Conservation (phyloP, 2,329 filamentous ascomycete species). For the Neodidymelliopsis sp. region DNA sequence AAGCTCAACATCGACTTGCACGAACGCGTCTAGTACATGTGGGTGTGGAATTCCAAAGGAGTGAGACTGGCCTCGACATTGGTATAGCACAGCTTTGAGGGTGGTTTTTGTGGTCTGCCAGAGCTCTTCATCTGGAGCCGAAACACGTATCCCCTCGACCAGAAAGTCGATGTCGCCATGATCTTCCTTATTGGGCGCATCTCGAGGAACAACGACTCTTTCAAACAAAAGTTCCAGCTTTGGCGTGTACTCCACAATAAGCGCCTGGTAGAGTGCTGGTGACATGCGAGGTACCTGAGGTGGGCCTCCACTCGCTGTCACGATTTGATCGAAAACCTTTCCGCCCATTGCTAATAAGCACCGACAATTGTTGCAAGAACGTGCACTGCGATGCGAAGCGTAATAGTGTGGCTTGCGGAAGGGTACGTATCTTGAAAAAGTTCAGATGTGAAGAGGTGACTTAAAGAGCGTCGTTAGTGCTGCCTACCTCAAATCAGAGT, state of each 20-base stretch:
- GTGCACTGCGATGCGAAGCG: background rate
- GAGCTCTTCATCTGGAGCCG: conserved; percentile 23
- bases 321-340: conserved; percentile 38
- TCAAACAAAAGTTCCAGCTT: conserved; percentile 62
- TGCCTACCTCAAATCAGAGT: conserved; percentile 3
- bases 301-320: conserved; percentile 49
- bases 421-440: too few relatives aligned
- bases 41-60: conserved; percentile 61
- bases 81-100: conserved; percentile 55
- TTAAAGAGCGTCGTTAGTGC: background rate
- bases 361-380: background rate
- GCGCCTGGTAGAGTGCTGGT: conserved; percentile 61
- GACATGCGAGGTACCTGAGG: conserved; percentile 73
- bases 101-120: conserved; percentile 47
- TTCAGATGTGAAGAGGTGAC: too few relatives aligned
- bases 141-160: conserved; percentile 48
- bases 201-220: conserved; percentile 67
- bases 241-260: conserved; percentile 57
- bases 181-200: conserved; percentile 72
- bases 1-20: conserved; percentile 75
- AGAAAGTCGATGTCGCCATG: conserved; percentile 79
- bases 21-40: conserved; percentile 46
- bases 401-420: too few relatives aligned
- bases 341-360: conserved; percentile 69
- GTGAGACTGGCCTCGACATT: conserved; percentile 34